phyloP scores from a whole-genome alignment of 768 basidiomycete species.

The Boletus rubroflammeus region DNA sequence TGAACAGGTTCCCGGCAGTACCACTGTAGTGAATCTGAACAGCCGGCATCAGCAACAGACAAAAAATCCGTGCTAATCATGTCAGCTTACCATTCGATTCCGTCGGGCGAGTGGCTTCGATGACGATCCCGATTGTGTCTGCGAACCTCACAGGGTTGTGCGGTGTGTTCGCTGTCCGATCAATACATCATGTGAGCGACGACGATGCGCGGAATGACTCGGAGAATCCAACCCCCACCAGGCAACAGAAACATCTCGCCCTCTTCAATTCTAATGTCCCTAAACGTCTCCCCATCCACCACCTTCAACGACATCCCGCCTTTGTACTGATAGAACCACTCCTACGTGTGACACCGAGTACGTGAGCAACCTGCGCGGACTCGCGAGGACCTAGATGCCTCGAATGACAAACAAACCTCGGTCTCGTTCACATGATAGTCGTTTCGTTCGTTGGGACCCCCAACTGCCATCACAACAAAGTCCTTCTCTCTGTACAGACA shows the following conservation, averaged over 20 bases:
- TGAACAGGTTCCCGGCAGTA: slow-evolving; percentile 74
- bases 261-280: slow-evolving; percentile 86
- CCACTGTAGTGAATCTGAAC: slow-evolving; percentile 87
- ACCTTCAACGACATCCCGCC: slow-evolving; percentile 89
- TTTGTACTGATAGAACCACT: slow-evolving; percentile 98
- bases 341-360: slow-evolving; percentile 40
- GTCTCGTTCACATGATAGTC: slow-evolving; percentile 97
- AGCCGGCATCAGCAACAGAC: background rate
- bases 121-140: slow-evolving; percentile 87
- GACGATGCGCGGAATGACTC: background rate
- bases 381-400: no score
- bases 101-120: slow-evolving; percentile 82
- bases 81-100: slow-evolving; percentile 59
- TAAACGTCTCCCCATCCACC: slow-evolving; percentile 74
- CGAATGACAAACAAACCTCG: slow-evolving; percentile 48
- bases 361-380: background rate
- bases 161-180: slow-evolving; percentile 76
- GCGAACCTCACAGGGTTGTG: slow-evolving; percentile 93
- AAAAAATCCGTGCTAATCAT: background rate
- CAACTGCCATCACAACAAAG: slow-evolving; percentile 93
- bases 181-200: background rate
- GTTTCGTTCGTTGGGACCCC: slow-evolving; percentile 91
- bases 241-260: slow-evolving; percentile 97
- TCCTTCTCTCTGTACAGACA: slow-evolving; percentile 80
- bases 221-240: slow-evolving; percentile 48